Evolutionary conservation across 371 early-diverging fungal species (phyloP).

Genomic region (Zancudomyces culisetae): DNA sequence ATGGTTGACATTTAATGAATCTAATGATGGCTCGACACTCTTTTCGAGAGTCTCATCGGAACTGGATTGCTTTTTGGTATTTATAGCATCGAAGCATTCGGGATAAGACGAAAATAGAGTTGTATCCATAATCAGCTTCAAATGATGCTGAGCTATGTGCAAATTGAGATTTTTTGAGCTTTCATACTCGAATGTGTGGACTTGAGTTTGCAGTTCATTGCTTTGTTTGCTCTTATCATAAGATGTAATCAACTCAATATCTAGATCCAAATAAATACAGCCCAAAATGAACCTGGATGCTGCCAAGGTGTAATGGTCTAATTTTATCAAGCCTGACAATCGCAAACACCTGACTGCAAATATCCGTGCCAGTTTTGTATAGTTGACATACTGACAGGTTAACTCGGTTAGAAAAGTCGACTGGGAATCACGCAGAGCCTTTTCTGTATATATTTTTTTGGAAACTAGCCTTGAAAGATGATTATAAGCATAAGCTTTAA

Average conservation of each 20-base stretch:
- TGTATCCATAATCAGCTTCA: no score
- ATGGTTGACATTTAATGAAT: no score
- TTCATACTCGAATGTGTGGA: no score
- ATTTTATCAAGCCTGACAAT: not conserved
- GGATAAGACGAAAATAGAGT: no score
- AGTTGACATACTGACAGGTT: no score
- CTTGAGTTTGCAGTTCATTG: not conserved
- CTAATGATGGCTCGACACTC: no score
- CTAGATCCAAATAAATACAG: not conserved
- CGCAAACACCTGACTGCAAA: not conserved
- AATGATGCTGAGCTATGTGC: no score
- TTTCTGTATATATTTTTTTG: constrained; percentile 1
- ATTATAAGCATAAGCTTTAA: constrained; percentile 24
- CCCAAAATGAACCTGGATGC: not conserved
- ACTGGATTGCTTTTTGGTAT: no score
- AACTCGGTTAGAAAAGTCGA: no score
- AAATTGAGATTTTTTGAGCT: no score
- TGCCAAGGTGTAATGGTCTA: not conserved
- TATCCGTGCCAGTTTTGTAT: not conserved
- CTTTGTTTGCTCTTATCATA: not conserved
- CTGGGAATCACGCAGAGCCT: not conserved
- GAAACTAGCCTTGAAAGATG: constrained; percentile 7
- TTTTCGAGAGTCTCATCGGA: no score
- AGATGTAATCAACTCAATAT: not conserved
- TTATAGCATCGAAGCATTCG: no score